A percentile compares a stretch with the other conserved stretches of the same genome.
phyloP scores from a whole-genome alignment of 768 basidiomycete species.

The Rhodosporidiobolus odoratus region DNA sequence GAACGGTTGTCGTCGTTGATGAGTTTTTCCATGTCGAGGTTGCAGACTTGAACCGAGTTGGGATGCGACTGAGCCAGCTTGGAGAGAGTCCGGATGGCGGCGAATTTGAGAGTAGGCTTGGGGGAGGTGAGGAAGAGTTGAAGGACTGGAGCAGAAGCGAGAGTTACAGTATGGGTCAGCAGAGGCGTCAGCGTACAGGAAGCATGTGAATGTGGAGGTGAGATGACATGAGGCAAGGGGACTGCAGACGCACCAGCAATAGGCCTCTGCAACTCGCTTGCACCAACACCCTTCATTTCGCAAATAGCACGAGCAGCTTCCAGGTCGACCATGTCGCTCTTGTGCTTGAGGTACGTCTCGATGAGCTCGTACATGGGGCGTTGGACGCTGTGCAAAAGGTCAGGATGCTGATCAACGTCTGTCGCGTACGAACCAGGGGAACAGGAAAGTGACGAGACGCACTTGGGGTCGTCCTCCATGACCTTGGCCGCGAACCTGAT shows the following conservation, averaged over 20 bases:
- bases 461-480: conserved; percentile 99
- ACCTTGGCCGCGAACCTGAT: conserved; percentile 98
- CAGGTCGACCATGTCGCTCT: conserved; percentile 99
- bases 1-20: conserved; percentile 93
- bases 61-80: conserved; percentile 81
- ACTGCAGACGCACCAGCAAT: conserved; percentile 65
- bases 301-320: conserved; percentile 97
- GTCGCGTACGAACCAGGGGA: background rate
- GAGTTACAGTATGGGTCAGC: background rate
- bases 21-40: conserved; percentile 91
- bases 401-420: too few relatives aligned
- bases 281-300: conserved; percentile 80
- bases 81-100: conserved; percentile 91
- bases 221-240: background rate
- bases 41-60: conserved; percentile 78
- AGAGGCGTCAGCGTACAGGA: too few relatives aligned
- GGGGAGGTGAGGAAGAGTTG: conserved; percentile 94
- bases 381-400: conserved; percentile 64
- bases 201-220: too few relatives aligned
- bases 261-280: conserved; percentile 72
- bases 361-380: conserved; percentile 87
- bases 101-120: conserved; percentile 91
- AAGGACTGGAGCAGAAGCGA: conserved; percentile 57
- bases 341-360: conserved; percentile 92
- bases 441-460: conserved; percentile 47